Evolutionary conservation across 2,329 filamentous ascomycete genomes (phyloP), one percentile per base, ranked within the genome.

Genomic region (Aspergillus jensenii): DNA sequence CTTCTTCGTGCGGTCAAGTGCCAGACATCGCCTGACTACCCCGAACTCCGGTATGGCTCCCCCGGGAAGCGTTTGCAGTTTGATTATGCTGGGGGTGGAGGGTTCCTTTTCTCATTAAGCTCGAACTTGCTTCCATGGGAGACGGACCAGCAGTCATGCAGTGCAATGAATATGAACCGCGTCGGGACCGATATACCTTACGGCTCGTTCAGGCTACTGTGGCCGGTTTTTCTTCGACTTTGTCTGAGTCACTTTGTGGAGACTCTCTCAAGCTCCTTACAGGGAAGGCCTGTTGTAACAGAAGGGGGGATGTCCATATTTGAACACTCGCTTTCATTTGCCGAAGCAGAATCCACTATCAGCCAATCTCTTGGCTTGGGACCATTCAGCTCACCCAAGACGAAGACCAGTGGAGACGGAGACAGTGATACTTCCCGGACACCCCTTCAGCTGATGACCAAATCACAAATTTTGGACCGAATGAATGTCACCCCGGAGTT

Each of bases 301-400:
- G 95, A 98, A 76, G 96, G 91, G 1, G 93, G 92, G 17, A 96
- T 98, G 90, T 96, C 93, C 0, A 84, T 97, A 2, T 96, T 98
- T 68, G 95, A 99, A 72, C 93, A 97, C 70, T 97, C 93, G 0
- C 81, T 99, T 8, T 93, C 93, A 2, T 99, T 98, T 76, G 91
- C 93, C 11, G 95, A 99, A 74, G 93, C 93, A 8, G 95, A 99
- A 72, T 89, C 90, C 31, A 90, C 93, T 62, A 87, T 97, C 46
- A 88, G 87, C 66, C 90, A 88, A 63, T 90, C 92, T 51, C 83
- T 96, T 14, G 88, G 88, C 12, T 85, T 92, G 73, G 86, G 88
- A 0, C 67, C 86, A 1, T 88, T 90, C 67, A 80, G 82, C 23
- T 68, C 79, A 62, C 70, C 82, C 56, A 79, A 80, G 72, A 56